Evolutionary conservation across 257 asterid genomes (phyloP), one percentile per base, ranked within the genome.

Genomic region (Nyctanthes arbortristis): DNA sequence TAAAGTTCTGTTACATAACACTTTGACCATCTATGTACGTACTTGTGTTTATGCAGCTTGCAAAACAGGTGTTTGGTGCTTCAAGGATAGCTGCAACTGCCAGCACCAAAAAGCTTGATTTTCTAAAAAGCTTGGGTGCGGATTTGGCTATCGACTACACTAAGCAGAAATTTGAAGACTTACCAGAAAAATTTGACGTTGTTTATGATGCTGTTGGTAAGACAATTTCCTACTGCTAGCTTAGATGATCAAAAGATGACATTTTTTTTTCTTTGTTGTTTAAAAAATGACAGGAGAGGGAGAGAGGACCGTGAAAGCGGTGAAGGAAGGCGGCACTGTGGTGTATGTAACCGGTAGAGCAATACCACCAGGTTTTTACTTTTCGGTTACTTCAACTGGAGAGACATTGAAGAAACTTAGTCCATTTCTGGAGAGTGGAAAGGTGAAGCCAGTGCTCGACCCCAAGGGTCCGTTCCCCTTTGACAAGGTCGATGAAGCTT

Each of bases 91-190:
- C 96, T 49, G 93, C 95, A 27, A 90, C 97, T 10, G 52, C 97
- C 13, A 90, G 96, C 87, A 84, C 96, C 0, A 78, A 78, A 3
- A 90, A 93, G 58, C 30, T 84, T 80, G 92, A 87, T 1, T 62
- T 90, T 57, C 40, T 93, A 39, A 90, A 81, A 77, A 93, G 94
- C 82, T 80, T 92, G 68, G 97, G 97, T 66, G 91, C 81, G 37
- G 98, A 93, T 78, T 70, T 88, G 66, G 89, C 88, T 4, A 90
- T 93, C 30, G 98, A 93, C 82, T 93, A 93, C 82, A 90, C 96
- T 3, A 89, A 85, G 83, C 85, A 85, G 68, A 83, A 87, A 70
- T 87, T 88, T 7, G 89, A 88, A 83, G 91, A 85, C n/a, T 70
- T 84, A 1, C 83, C 84, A 2, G 96, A 90, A 75, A 93, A 85